phyloP scores from a whole-genome alignment of 768 basidiomycete species.

The Hortiboletus flavorubellus region DNA sequence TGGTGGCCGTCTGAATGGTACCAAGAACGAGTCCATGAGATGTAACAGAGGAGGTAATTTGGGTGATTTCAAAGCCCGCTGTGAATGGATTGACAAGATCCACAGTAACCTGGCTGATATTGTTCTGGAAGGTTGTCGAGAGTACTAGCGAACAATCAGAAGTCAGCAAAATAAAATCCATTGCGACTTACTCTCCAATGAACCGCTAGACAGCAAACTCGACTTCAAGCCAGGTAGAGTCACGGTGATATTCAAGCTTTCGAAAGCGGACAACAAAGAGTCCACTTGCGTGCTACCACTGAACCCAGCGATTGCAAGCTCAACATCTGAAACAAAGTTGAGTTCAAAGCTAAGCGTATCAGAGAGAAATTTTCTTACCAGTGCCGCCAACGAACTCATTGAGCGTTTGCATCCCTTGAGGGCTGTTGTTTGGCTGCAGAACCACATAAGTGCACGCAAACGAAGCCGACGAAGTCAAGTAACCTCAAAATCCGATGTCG shows the following conservation, averaged over 20 bases:
- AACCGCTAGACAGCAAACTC: slow-evolving; percentile 52
- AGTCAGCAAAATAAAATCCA: neutral
- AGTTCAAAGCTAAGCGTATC: neutral
- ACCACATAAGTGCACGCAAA: neutral
- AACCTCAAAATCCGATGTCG: slow-evolving; percentile 52
- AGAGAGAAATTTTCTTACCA: slow-evolving; percentile 32
- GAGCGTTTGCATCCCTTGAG: slow-evolving; percentile 58
- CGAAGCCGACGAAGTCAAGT: neutral
- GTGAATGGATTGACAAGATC: slow-evolving; percentile 67
- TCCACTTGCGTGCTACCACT: slow-evolving; percentile 55
- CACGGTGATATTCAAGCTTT: slow-evolving; percentile 52
- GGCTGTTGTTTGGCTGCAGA: slow-evolving; percentile 54
- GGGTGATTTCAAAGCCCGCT: slow-evolving; percentile 52
- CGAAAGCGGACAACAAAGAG: slow-evolving; percentile 59
- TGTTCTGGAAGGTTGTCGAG: slow-evolving; percentile 60
- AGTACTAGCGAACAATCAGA: slow-evolving; percentile 41
- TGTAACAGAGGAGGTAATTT: slow-evolving; percentile 57
- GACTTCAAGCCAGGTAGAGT: slow-evolving; percentile 59
- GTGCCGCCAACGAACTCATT: slow-evolving; percentile 64
- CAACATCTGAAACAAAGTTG: slow-evolving; percentile 41
- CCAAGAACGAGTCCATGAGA: slow-evolving; percentile 62
- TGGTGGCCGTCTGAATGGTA: slow-evolving; percentile 49
- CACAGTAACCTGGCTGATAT: slow-evolving; percentile 64
- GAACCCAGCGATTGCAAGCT: slow-evolving; percentile 55
- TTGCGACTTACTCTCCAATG: slow-evolving; percentile 45